These are phyloP conservation scores for Jatropha curcas DNA, from an alignment of 345 rosid species.

Conservation along the genomic window DNA sequence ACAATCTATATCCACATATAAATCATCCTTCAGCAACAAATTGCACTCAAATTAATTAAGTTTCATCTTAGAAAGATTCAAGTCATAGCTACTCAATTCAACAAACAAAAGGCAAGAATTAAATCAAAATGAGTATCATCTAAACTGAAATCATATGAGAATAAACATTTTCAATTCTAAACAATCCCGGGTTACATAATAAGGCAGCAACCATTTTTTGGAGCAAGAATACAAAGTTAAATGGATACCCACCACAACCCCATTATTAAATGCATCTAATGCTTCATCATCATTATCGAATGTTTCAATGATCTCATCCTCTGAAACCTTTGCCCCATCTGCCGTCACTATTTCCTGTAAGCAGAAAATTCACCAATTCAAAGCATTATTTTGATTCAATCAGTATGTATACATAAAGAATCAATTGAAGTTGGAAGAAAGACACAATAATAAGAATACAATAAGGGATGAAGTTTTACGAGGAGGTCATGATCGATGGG, in stretches of 20 bases:
- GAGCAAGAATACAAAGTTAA: background rate
- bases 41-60: background rate
- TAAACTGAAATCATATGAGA: background rate
- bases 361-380: background rate
- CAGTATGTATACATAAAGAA: background rate
- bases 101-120: background rate
- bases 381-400: background rate
- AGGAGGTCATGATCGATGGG: constrained; percentile 80
- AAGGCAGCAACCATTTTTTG: background rate
- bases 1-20: background rate
- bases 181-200: background rate
- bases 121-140: background rate
- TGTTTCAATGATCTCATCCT: constrained; percentile 68
- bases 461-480: constrained; percentile 42
- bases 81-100: background rate
- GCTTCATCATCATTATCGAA: constrained; percentile 84
- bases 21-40: background rate
- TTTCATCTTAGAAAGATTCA: background rate
- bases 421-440: no score
- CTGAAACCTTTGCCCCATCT: constrained; percentile 73
- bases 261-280: constrained; percentile 66
- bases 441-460: no score
- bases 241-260: constrained; percentile 53
- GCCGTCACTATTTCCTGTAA: constrained; percentile 56
- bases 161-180: background rate